These are phyloP conservation scores for Fusarium annulatum DNA, from an alignment of 2,329 filamentous ascomycete genomes.

Conservation along the genomic window DNA sequence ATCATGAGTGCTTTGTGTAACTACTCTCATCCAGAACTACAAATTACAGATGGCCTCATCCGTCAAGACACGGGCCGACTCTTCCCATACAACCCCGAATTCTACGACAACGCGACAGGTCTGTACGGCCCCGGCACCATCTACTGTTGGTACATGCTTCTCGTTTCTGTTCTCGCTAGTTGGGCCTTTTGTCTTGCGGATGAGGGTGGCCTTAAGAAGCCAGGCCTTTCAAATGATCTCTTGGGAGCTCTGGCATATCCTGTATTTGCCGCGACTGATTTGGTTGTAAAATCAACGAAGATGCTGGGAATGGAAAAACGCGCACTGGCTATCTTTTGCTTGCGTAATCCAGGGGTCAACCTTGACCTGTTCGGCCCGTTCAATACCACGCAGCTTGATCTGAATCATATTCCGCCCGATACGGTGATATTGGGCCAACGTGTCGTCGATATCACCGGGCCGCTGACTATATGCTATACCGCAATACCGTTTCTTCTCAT, in stretches of 20 bases:
- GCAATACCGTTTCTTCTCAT: not conserved
- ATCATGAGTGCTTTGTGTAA: slow-evolving; percentile 21
- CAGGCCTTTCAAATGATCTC: slow-evolving; percentile 7
- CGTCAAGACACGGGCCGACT: not conserved
- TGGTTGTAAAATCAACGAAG: not conserved
- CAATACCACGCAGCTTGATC: not conserved
- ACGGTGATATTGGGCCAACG: not conserved
- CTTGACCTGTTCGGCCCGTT: not conserved
- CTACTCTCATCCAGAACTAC: slow-evolving; percentile 13
- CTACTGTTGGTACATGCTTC: slow-evolving; percentile 26
- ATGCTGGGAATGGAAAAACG: not conserved
- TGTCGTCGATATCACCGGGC: not conserved
- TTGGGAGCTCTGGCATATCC: slow-evolving; percentile 13
- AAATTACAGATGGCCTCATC: not conserved
- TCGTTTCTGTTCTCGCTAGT: not conserved
- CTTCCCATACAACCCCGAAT: slow-evolving; percentile 21
- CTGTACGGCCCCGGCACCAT: slow-evolving; percentile 10
- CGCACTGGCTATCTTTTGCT: slow-evolving; percentile 8
- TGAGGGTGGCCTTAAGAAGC: not conserved
- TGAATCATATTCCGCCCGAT: not conserved
- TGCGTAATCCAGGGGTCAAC: not conserved
- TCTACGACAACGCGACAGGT: slow-evolving; percentile 3
- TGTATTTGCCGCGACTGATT: slow-evolving; percentile 10
- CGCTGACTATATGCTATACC: not conserved
- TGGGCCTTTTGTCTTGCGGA: not conserved